Base-by-base conservation (phyloP, 805 yeast genomes). In the Starmerella apicola region DNA sequence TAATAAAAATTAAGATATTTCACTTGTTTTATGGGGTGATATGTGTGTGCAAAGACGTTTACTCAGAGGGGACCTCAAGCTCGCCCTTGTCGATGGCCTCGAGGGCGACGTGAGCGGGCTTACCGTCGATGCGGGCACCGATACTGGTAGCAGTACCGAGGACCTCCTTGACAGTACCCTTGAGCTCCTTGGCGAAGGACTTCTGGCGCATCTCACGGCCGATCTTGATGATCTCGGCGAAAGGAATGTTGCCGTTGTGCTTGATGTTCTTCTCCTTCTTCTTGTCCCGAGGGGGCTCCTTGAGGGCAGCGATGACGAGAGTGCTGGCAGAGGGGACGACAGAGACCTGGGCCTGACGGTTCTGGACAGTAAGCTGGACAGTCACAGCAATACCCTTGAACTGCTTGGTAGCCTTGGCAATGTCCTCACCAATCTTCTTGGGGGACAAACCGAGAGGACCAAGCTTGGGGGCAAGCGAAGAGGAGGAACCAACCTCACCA, bases 401-500 rank as follows among this genome's bases (percentile, higher is more conserved):
- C 66, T 80, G 77, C 74, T 82, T 81, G 74, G 98, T 88, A 68
- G 98, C 98, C 81, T 91, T 91, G 68, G 98, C 98, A 63, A 91
- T 91, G 68, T 91, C 98, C 74, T 91, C 98, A 86, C 98, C 98
- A 66, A 91, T 95, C 81, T 91, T 88, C 94, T 88, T 91, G 76
- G 98, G 96, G 52, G 96, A 85, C 62, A 91, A 76, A 85, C 98
- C 98, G 67, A 91, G 83, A 61, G 98, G 98, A 83, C 98, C 98
- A 66, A 91, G 91, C 88, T 91, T 91, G 68, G 98, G 98, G 61
- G 98, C 98, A 64, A 91, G 81, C 57, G 98, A 95, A 57, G 98
- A 82, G 52, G 97, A 85, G 64, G 96, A 95, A 76, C 97, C 98
- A 63, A 91, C 93, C 78, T 91, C 98, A 78, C 98, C 98, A 82